These are phyloP conservation scores for Purpureocillium lavendulum DNA, from an alignment of 2,329 filamentous ascomycete genomes.

Conservation along the genomic window DNA sequence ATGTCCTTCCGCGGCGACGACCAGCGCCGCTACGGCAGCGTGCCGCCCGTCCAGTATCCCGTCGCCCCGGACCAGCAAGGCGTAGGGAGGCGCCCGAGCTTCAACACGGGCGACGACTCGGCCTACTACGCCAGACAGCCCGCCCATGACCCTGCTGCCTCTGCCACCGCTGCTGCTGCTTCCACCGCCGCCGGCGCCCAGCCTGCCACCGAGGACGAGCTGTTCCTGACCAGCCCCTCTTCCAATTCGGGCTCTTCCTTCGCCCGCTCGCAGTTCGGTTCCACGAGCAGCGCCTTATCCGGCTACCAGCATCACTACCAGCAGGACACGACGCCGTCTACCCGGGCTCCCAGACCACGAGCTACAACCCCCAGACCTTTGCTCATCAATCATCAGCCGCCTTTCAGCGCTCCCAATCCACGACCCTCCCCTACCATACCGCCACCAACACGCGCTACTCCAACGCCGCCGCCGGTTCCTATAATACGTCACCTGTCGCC, in stretches of 20 bases:
- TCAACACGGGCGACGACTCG: conserved; percentile 68
- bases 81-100: conserved; percentile 55
- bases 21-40: conserved; percentile 56
- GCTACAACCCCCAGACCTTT: conserved; percentile 66
- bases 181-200: neutral
- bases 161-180: no score
- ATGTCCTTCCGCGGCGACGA: conserved; percentile 60
- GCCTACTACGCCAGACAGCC: conserved; percentile 34
- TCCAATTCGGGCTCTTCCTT: conserved; percentile 10
- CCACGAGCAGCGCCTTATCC: conserved; percentile 36
- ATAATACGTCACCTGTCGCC: conserved; percentile 26
- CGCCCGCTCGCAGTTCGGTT: conserved; percentile 28
- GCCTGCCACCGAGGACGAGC: conserved; percentile 42
- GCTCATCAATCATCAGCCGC: conserved; percentile 18
- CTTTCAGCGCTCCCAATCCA: conserved; percentile 40
- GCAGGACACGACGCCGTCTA: conserved; percentile 36
- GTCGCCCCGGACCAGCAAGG: conserved; percentile 26
- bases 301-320: conserved; percentile 46
- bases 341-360: conserved; percentile 33
- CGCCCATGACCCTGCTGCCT: conserved; percentile 10
- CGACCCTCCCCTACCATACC: conserved; percentile 41
- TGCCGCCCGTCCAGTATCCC: conserved; percentile 58
- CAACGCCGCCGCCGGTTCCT: conserved; percentile 22
- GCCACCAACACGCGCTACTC: conserved; percentile 30
- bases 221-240: conserved; percentile 50